These are phyloP conservation scores for Hypoxylon sp. DNA, from an alignment of 2,329 filamentous ascomycete genomes.

Conservation along the genomic window DNA sequence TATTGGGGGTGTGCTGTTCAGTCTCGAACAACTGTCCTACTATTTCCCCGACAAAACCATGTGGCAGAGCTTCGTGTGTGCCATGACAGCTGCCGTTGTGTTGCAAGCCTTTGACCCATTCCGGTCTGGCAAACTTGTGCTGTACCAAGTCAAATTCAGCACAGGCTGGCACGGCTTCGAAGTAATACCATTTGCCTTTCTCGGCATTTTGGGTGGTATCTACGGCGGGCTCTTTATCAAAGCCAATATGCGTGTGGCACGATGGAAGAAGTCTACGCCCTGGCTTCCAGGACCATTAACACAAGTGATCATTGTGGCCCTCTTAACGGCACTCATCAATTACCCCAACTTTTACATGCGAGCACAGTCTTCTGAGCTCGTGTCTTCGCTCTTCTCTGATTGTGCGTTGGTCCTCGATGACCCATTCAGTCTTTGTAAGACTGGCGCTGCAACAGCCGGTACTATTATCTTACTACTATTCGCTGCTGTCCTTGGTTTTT, in stretches of 20 bases:
- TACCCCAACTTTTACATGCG: conserved; percentile 98
- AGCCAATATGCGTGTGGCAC: conserved; percentile 87
- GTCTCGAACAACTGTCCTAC: conserved; percentile 96
- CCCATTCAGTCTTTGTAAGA: conserved; percentile 90
- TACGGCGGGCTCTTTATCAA: conserved; percentile 97
- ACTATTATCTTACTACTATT: conserved; percentile 88
- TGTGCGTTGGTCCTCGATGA: conserved; percentile 87
- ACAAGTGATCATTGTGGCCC: conserved; percentile 84
- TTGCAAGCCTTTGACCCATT: conserved; percentile 95
- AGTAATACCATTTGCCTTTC: conserved; percentile 85
- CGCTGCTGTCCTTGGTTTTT: conserved; percentile 86
- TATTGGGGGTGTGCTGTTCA: conserved; percentile 95
- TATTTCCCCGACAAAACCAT: conserved; percentile 99
- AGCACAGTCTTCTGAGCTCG: conserved; percentile 90
- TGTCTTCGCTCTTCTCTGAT: conserved; percentile 92
- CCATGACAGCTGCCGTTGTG: conserved; percentile 97
- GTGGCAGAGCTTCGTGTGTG: conserved; percentile 99
- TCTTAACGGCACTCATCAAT: conserved; percentile 89
- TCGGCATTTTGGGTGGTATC: conserved; percentile 91
- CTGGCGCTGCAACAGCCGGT: conserved; percentile 83
- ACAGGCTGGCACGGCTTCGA: conserved; percentile 96
- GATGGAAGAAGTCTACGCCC: conserved; percentile 79
- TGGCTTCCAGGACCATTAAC: conserved; percentile 80
- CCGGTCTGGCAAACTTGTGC: conserved; percentile 91
- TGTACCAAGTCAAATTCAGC: conserved; percentile 96